phyloP scores from a whole-genome alignment of 2,329 filamentous ascomycete genomes.

The Colletotrichum sp. region DNA sequence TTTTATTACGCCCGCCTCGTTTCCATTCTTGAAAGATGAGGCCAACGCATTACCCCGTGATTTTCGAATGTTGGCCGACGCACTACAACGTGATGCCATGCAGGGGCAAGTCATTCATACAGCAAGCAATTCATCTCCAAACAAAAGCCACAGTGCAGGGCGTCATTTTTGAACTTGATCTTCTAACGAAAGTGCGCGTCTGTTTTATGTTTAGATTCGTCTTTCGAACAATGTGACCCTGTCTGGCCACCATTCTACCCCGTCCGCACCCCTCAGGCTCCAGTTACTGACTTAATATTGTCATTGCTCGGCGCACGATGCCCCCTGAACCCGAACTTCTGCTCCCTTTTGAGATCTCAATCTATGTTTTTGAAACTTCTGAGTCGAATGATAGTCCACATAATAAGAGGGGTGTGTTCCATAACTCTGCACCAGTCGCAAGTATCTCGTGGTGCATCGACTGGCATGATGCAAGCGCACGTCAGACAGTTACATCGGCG shows the following conservation, averaged over 20 bases:
- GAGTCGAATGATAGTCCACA: neutral
- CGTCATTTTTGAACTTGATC: neutral
- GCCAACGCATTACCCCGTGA: neutral
- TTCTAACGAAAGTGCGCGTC: neutral
- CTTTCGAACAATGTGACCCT: neutral
- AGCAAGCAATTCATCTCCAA: neutral
- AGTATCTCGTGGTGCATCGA: neutral
- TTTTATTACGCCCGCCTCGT: neutral
- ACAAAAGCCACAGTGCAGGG: neutral
- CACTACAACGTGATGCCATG: neutral
- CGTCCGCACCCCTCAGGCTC: neutral
- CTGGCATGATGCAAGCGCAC: neutral
- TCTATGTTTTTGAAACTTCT: neutral
- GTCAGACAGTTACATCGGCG: neutral
- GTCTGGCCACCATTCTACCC: neutral
- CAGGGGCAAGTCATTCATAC: neutral
- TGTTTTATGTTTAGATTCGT: neutral
- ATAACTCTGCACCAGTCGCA: neutral
- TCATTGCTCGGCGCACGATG: neutral
- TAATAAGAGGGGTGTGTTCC: neutral
- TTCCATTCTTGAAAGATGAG: neutral
- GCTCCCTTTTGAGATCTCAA: rapidly evolving
- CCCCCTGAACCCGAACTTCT: neutral
- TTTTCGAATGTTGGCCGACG: neutral
- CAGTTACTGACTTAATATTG: neutral